Base-by-base conservation (phyloP, 108 stramenopile genomes). In the Stephanodiscus minutulus region DNA sequence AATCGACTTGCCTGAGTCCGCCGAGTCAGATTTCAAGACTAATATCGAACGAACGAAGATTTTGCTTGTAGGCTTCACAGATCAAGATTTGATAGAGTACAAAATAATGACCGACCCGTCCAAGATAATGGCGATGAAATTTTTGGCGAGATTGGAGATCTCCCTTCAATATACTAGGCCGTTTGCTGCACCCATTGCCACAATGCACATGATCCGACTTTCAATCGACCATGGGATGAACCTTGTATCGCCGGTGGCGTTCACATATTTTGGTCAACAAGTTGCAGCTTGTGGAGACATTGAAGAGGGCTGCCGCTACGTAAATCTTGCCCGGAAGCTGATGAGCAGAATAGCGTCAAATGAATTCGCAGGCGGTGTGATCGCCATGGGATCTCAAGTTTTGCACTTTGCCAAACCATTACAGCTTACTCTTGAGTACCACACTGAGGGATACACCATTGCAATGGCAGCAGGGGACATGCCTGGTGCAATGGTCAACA, bases 101-200 rank as follows among this genome's bases (percentile, higher is more conserved):
- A 68, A 41, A 44, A 9, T 11, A 57, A 68, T 68, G 67, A 25
- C 35, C 29, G 54, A 68, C 37, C 53, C 67, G 22, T 25, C 55
- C 12, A 68, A 56, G 54, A 68, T 68, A 15, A 68, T 68, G 53
- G 55, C 54, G 20, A 68, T 68, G 67, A 68, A 68, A n/a, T 68
- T 68, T 31, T 53, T 54, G 20, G 31, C 31, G 13, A 54, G 33
- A 24, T 21, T 68, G 31, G 55, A 27, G n/a, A 2, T 68, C 15
- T 22, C 22, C 4, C 11, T 41, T 55, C 36, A 8, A 25, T 15
- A 27, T n/a, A 43, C 28, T 9, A 68, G 20, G 28, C 55, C 53
- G 8, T 41, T 5, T 41, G n/a, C 55, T 20, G 21, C 15, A 2
- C 67, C 67, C 0, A 12, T 25, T 57, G 67, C 58, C 5, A 36